Percentiles rank a stretch among this genome's conserved stretches.
These are phyloP conservation scores for Pluteus cervinus DNA, from an alignment of 768 basidiomycete species.

Conservation along the genomic window DNA sequence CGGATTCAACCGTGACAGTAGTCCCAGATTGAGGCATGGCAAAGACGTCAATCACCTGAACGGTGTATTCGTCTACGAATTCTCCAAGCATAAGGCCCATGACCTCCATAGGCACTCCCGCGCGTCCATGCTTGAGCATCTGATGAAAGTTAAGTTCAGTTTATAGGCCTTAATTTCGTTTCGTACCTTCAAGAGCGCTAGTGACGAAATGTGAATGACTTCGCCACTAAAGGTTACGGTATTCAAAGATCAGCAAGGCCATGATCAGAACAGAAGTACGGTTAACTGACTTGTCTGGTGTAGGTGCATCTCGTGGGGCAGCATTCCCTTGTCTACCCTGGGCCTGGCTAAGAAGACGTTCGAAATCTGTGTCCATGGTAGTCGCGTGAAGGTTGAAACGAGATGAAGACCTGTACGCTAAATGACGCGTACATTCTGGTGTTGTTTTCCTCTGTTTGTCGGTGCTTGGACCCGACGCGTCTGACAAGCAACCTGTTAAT, in stretches of 20 bases:
- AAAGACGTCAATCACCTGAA: conserved; percentile 94
- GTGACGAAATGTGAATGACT: conserved; percentile 94
- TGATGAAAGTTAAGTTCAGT: conserved; percentile 24
- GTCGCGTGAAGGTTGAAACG: conserved; percentile 6
- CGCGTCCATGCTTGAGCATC: conserved; percentile 99
- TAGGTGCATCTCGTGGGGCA: conserved; percentile 36
- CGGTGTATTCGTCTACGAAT: conserved; percentile 96
- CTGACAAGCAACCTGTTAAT: conserved; percentile 7
- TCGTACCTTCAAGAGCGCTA: conserved; percentile 89
- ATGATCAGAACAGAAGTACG: conserved; percentile 8
- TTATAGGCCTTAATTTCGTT: conserved; percentile 2
- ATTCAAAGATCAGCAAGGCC: conserved; percentile 5
- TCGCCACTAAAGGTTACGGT: conserved; percentile 58
- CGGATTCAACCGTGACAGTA: conserved; percentile 95
- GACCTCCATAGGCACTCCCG: conserved; percentile 99
- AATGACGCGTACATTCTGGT: conserved; percentile 42
- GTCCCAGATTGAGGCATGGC: conserved; percentile 99
- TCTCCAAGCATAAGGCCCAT: conserved; percentile 98
- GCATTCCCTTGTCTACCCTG: conserved; percentile 37
- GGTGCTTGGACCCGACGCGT: conserved; percentile 19
- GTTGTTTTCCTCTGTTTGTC: conserved; percentile 21
- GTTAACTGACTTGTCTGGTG: conserved; percentile 74
- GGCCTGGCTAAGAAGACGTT: conserved; percentile 43
- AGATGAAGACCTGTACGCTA: conserved; percentile 11
- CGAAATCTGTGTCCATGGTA: conserved; percentile 51